Base-by-base conservation (phyloP, 176 grass and related monocot species). In the Paspalum vaginatum region DNA sequence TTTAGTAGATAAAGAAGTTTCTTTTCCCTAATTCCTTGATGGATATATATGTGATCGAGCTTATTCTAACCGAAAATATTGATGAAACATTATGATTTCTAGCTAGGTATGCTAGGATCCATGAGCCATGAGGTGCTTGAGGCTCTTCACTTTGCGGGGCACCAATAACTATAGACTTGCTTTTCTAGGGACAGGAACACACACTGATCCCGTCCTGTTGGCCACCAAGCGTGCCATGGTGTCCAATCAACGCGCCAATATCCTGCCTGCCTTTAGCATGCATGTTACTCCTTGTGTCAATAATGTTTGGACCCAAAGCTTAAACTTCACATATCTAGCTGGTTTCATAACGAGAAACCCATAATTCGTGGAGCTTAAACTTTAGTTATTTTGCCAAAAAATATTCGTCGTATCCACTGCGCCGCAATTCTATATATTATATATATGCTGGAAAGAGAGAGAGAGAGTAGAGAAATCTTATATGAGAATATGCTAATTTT, bases 131-230 rank as follows among this genome's bases (percentile, higher is more conserved):
- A 59, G 56, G 9, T 24, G 55, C 49, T 38, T 65, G 18, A 69
- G 49, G 13, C 24, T 62, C 20, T 70, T 62, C 32, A 82, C 79
- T 70, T 87, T 77, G 25, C 7, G 5, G 11, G 61, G 53, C 71
- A 18, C 7, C 10, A 70, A 17, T 32, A 32, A 32, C 22, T 38
- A 8, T 61, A 18, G 48, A 26, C 22, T 55, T 71, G 47, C 79
- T 87, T 83, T 87, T 32, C 27, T 66, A 65, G 86, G 74, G 66
- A 88, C 86, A 88, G 2, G 60, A 83, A 83, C 25, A n/a, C 74
- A 78, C 63, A 47, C 24, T 56, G 55, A 72, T 83, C 48, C 70
- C 18, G 65, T 57, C 40, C 40, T 83, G 74, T 60, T 83, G 74
- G 41, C 58, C 74, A 83, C 86, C 45, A 64, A 17, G 61, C 61